These are phyloP conservation scores for Alternaria ethzedia DNA, from an alignment of 2,329 filamentous ascomycete species.

Conservation along the genomic window DNA sequence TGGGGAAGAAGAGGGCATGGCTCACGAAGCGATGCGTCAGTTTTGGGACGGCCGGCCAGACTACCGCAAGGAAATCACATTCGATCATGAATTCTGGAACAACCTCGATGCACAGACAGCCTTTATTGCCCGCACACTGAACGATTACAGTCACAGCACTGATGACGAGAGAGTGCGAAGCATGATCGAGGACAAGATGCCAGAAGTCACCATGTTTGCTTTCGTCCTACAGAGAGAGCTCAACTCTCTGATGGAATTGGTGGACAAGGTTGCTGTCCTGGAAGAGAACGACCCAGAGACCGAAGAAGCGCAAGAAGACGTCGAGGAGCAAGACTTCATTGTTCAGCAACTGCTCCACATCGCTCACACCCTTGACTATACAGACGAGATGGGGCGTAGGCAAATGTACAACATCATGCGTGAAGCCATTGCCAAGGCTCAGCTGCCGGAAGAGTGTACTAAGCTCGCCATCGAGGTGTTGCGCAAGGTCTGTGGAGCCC, in stretches of 20 bases:
- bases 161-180: constrained; percentile 76
- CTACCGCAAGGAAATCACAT: constrained; percentile 74
- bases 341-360: constrained; percentile 95
- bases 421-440: constrained; percentile 82
- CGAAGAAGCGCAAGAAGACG: constrained; percentile 77
- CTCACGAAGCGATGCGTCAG: constrained; percentile 89
- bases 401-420: constrained; percentile 95
- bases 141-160: constrained; percentile 84
- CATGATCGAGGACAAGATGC: constrained; percentile 88
- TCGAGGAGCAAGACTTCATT: constrained; percentile 90
- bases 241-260: constrained; percentile 68
- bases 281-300: constrained; percentile 62
- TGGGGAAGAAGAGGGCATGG: constrained; percentile 86
- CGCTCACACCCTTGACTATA: constrained; percentile 89
- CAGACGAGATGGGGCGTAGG: constrained; percentile 91
- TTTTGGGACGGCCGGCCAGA: constrained; percentile 95
- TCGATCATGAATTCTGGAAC: constrained; percentile 80
- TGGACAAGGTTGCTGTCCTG: constrained; percentile 61
- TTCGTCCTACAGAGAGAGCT: constrained; percentile 86
- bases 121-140: constrained; percentile 91
- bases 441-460: constrained; percentile 90
- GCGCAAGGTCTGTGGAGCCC: constrained; percentile 79
- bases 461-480: constrained; percentile 84
- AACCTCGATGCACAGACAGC: constrained; percentile 83
- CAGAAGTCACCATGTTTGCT: constrained; percentile 89